Conservation (phyloP, 1,284 basidiomycete genomes). For the Cryptococcus sp. region DNA sequence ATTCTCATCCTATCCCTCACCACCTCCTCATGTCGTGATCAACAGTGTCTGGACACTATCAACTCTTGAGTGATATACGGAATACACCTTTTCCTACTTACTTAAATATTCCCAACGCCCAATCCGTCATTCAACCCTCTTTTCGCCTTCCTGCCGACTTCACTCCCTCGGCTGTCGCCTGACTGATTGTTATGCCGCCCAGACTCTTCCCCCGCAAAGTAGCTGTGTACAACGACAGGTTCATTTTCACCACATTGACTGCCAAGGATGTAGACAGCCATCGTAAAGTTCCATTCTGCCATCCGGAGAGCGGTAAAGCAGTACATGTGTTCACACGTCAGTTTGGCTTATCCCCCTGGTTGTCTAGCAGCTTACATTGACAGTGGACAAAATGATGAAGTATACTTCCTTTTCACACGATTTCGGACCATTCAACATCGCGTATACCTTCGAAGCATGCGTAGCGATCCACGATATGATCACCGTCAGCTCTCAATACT, state of each 20-base stretch:
- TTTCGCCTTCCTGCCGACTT: too few species aligned
- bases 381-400: conserved; percentile 70
- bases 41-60: too few species aligned
- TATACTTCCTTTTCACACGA: conserved; percentile 94
- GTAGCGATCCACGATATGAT: conserved; percentile 84
- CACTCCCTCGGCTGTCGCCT: too few species aligned
- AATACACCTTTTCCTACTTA: too few species aligned
- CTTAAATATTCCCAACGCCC: too few species aligned
- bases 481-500: conserved; percentile 53
- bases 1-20: too few species aligned
- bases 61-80: too few species aligned
- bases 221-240: conserved; percentile 31
- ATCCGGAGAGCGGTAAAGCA: conserved; percentile 26
- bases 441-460: conserved; percentile 91
- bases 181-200: background rate
- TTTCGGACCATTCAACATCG: conserved; percentile 89
- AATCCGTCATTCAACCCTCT: too few species aligned
- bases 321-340: conserved; percentile 37
- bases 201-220: conserved; percentile 31
- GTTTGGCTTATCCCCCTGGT: conserved; percentile 1
- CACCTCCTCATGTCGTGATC: too few species aligned
- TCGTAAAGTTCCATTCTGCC: conserved; percentile 21
- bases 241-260: conserved; percentile 41
- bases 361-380: background rate
- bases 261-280: conserved; percentile 18